These are phyloP conservation scores for Boletales sp. DNA, from an alignment of 768 basidiomycete genomes.

Conservation along the genomic window DNA sequence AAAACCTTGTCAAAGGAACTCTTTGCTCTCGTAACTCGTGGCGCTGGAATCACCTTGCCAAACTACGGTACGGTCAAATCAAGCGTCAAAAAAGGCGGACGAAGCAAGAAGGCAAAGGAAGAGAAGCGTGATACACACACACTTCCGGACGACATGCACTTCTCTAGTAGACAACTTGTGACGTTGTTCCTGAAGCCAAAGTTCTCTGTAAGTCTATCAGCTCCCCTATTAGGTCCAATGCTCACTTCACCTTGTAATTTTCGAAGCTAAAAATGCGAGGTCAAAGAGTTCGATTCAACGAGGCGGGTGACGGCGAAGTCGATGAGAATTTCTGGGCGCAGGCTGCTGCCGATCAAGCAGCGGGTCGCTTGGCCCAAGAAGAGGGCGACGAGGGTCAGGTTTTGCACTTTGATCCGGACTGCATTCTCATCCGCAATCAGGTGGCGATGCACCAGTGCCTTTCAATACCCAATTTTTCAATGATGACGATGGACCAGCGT, in stretches of 20 bases:
- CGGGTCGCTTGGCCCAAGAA: slow-evolving; percentile 47
- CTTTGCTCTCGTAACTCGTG: slow-evolving; percentile 74
- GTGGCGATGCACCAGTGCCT: slow-evolving; percentile 56
- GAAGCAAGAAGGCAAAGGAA: slow-evolving; percentile 45
- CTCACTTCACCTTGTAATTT: not conserved
- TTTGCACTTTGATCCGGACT: not conserved
- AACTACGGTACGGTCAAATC: slow-evolving; percentile 38
- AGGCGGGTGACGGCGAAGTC: slow-evolving; percentile 78
- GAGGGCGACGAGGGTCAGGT: slow-evolving; percentile 63
- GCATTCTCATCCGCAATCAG: slow-evolving; percentile 19
- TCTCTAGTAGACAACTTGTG: slow-evolving; percentile 84
- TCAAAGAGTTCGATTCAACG: slow-evolving; percentile 50
- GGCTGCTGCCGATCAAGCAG: slow-evolving; percentile 82
- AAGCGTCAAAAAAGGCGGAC: slow-evolving; percentile 32
- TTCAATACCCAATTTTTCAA: slow-evolving; percentile 98
- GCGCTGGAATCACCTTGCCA: slow-evolving; percentile 65
- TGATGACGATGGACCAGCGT: slow-evolving; percentile 76
- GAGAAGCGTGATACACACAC: slow-evolving; percentile 73
- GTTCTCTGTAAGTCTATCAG: slow-evolving; percentile 64
- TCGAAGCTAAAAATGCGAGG: slow-evolving; percentile 86
- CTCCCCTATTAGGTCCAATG: not conserved
- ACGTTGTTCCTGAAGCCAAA: slow-evolving; percentile 95
- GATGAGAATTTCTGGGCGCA: slow-evolving; percentile 98
- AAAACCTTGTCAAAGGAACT: slow-evolving; percentile 66
- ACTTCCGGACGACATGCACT: slow-evolving; percentile 97